Conservation (phyloP, 2,329 filamentous ascomycete genomes). For the Fusarium foetens region DNA sequence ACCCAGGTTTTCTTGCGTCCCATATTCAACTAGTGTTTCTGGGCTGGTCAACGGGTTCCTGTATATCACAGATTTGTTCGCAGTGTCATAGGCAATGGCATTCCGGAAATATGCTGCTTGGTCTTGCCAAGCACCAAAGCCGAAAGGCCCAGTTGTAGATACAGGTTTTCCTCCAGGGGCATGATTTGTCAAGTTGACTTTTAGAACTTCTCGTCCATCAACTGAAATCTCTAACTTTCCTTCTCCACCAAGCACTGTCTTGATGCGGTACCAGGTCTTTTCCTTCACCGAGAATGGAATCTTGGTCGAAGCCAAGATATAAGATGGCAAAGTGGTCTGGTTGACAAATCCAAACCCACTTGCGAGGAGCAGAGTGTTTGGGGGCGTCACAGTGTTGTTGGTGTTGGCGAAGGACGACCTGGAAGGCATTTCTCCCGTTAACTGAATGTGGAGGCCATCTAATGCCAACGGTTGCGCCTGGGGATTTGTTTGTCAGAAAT, state of each 20-base stretch:
- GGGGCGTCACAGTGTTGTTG: background rate
- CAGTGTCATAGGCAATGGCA: background rate
- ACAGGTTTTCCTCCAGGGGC: background rate
- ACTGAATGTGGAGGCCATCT: constrained; percentile 1
- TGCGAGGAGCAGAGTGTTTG: background rate
- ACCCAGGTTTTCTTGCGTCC: background rate
- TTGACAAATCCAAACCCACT: constrained; percentile 8
- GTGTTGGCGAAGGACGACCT: constrained; percentile 1
- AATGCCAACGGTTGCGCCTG: background rate
- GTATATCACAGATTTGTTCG: background rate
- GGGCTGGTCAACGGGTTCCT: background rate
- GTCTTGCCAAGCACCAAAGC: constrained; percentile 7
- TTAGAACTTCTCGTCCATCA: background rate
- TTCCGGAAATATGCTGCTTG: constrained; percentile 14
- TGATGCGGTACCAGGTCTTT: constrained; percentile 2
- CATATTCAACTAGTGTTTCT: background rate
- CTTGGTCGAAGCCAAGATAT: constrained; percentile 3
- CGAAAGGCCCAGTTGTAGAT: background rate
- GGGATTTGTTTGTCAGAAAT: background rate
- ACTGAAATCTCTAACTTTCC: background rate
- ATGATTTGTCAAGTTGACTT: background rate
- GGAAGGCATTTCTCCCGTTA: background rate
- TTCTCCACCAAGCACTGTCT: background rate
- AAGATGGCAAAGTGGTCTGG: constrained; percentile 6
- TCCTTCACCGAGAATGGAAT: constrained; percentile 3